Conservation (phyloP, 352 stramenopile species). For the Globisporangium paddicum region DNA sequence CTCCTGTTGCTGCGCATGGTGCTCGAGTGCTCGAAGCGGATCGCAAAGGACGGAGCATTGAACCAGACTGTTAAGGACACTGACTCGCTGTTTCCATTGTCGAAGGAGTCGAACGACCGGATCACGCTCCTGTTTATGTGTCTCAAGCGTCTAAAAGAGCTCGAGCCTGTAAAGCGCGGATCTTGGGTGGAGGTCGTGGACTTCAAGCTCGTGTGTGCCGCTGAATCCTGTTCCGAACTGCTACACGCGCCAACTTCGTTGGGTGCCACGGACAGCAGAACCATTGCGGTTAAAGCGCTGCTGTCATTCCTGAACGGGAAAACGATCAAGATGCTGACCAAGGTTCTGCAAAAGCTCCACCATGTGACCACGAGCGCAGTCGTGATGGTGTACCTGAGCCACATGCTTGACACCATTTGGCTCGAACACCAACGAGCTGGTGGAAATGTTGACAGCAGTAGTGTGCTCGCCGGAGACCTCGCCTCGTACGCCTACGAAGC, state of each 20-base stretch:
- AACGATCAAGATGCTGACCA: conserved; percentile 68
- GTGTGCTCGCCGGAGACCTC: conserved; percentile 29
- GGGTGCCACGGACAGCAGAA: conserved; percentile 4
- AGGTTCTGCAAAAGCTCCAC: conserved; percentile 68
- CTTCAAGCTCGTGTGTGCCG: conserved; percentile 57
- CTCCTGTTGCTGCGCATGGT: conserved; percentile 68
- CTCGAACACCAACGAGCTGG: conserved; percentile 12
- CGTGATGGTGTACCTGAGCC: conserved; percentile 64
- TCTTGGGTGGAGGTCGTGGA: conserved; percentile 18
- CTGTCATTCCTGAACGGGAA: conserved; percentile 47
- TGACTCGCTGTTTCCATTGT: conserved; percentile 37
- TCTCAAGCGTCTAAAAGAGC: conserved; percentile 67
- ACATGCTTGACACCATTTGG: conserved; percentile 42
- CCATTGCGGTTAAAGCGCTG: conserved; percentile 38
- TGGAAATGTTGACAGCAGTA: not conserved
- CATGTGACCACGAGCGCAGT: conserved; percentile 51
- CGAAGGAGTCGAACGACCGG: conserved; percentile 46
- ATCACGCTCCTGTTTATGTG: conserved; percentile 76
- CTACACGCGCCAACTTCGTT: conserved; percentile 12
- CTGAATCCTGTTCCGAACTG: conserved; percentile 29
- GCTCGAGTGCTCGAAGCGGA: conserved; percentile 70
- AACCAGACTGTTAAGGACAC: not conserved
- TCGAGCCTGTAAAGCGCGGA: conserved; percentile 12
- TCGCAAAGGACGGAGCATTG: conserved; percentile 6
- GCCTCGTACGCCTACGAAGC: conserved; percentile 66